These are phyloP conservation scores for Fusarium buxicola DNA, from an alignment of 2,329 filamentous ascomycete genomes.

Conservation along the genomic window DNA sequence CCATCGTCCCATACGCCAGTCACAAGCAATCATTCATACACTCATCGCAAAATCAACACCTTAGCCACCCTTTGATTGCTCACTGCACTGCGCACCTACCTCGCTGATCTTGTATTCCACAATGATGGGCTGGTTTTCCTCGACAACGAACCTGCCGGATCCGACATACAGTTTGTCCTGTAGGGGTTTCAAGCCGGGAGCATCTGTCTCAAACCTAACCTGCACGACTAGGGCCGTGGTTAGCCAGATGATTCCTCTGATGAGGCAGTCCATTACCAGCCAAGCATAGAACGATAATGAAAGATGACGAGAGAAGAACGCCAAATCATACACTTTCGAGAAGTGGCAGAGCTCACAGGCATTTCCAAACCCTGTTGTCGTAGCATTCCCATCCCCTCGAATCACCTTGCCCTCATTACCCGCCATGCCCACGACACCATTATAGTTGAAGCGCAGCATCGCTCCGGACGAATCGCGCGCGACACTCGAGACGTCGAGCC, in stretches of 20 bases:
- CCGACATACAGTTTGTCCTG: constrained; percentile 56
- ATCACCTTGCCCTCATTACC: constrained; percentile 51
- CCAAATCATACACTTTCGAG: background rate
- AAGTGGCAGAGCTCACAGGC: constrained; percentile 48
- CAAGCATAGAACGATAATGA: background rate
- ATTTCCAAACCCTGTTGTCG: constrained; percentile 55
- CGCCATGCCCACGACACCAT: constrained; percentile 52
- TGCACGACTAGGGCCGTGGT: constrained; percentile 49
- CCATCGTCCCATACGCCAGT: background rate
- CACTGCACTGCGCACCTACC: constrained; percentile 46
- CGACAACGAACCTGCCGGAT: constrained; percentile 55
- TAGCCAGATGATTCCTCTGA: background rate
- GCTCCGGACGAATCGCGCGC: constrained; percentile 49
- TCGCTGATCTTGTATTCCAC: constrained; percentile 60
- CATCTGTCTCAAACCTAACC: constrained; percentile 54
- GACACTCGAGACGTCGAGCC: constrained; percentile 54
- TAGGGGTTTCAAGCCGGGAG: constrained; percentile 49
- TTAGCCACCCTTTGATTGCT: constrained; percentile 16
- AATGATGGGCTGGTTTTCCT: constrained; percentile 47
- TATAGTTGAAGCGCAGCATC: constrained; percentile 53
- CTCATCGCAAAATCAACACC: background rate
- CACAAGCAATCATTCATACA: constrained; percentile 1
- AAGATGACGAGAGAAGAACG: background rate
- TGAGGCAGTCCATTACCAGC: background rate
- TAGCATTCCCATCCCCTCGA: constrained; percentile 49